These are phyloP conservation scores for Prinsepia uniflora DNA, from an alignment of 306 rosid genomes.

Conservation along the genomic window DNA sequence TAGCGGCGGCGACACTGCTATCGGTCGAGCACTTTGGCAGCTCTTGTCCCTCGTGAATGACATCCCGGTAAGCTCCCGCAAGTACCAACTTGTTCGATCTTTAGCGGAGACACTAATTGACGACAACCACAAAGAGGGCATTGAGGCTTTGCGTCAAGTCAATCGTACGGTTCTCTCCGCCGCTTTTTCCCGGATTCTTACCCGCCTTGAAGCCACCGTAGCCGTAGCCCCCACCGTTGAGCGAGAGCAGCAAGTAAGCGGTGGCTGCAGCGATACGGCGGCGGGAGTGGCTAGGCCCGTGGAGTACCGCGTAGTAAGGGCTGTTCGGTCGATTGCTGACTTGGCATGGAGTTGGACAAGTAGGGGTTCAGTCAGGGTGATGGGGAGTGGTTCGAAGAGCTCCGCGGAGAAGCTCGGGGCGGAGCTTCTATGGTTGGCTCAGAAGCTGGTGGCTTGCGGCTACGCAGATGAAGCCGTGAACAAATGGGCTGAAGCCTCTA, in stretches of 20 bases:
- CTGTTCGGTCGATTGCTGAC: constrained; percentile 24
- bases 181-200: constrained; percentile 51
- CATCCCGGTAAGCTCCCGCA: constrained; percentile 72
- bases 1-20: constrained; percentile 31
- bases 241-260: neutral
- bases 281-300: constrained; percentile 19
- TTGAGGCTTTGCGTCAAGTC: constrained; percentile 43
- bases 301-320: constrained; percentile 24
- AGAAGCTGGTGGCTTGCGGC: constrained; percentile 61
- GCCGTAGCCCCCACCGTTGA: neutral
- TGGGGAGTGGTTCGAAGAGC: constrained; percentile 15
- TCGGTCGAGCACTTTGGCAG: constrained; percentile 74
- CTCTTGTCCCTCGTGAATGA: constrained; percentile 42
- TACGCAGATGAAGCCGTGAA: constrained; percentile 37
- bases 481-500: constrained; percentile 52
- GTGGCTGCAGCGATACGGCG: neutral
- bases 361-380: neutral
- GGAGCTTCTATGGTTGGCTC: constrained; percentile 66
- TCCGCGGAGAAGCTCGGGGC: constrained; percentile 66
- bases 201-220: constrained; percentile 39
- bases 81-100: constrained; percentile 61
- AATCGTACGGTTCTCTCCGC: constrained; percentile 45
- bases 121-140: constrained; percentile 46
- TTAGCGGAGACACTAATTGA: constrained; percentile 59
- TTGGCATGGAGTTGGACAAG: constrained; percentile 3